phyloP scores from a whole-genome alignment of 2,329 filamentous ascomycete species.

The Diplodia intermedia region DNA sequence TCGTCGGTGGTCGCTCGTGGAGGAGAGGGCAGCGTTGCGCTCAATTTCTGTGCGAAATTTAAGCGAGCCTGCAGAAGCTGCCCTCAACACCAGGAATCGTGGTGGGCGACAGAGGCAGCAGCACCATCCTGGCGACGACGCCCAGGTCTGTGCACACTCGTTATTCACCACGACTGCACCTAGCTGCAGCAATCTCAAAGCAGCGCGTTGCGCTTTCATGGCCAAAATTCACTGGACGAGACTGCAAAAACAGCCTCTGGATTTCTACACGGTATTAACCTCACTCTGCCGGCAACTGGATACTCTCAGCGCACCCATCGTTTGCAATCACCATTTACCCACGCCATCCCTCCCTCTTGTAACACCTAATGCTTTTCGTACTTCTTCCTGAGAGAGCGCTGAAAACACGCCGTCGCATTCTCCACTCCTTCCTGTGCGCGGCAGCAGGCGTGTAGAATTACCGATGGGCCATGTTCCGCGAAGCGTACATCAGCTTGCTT shows the following conservation, averaged over 20 bases:
- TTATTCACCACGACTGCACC: neutral
- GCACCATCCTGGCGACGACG: neutral
- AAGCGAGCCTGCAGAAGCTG: slow-evolving; percentile 30
- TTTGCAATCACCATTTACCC: neutral
- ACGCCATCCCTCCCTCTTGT: neutral
- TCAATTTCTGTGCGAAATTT: slow-evolving; percentile 32
- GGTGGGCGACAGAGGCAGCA: slow-evolving; percentile 24
- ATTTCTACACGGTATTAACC: neutral
- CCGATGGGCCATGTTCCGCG: neutral
- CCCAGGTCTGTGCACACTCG: neutral
- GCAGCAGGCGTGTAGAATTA: neutral
- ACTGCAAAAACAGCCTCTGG: neutral
- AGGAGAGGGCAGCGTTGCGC: slow-evolving; percentile 4
- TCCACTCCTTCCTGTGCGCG: too few relatives aligned
- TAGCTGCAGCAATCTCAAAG: neutral
- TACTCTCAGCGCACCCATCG: neutral
- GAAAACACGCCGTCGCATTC: neutral
- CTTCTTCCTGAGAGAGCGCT: neutral
- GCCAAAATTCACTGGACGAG: neutral
- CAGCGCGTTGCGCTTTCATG: neutral
- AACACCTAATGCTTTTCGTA: neutral
- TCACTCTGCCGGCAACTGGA: neutral
- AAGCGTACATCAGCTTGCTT: neutral
- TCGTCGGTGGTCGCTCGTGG: slow-evolving; percentile 33
- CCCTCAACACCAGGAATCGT: slow-evolving; percentile 26